Conservation (phyloP, 176 grass and related monocot genomes). For the Chloris gayana region DNA sequence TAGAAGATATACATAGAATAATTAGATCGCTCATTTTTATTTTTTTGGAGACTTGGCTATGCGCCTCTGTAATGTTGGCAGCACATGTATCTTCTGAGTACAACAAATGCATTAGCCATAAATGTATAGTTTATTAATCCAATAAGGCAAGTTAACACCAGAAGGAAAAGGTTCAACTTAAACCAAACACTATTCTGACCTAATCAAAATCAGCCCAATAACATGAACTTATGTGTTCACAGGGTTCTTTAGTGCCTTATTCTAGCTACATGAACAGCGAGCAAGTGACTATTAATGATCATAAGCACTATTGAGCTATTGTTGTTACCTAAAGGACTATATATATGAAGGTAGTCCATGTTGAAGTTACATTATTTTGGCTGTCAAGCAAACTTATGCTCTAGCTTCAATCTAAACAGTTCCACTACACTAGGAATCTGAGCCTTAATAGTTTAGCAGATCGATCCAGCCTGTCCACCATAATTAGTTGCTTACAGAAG, state of each 20-base stretch:
- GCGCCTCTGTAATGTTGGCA: background rate
- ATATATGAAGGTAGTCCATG: background rate
- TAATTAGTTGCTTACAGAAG: constrained; percentile 16
- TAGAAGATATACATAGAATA: constrained; percentile 33
- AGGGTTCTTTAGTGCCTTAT: constrained; percentile 13
- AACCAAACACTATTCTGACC: background rate
- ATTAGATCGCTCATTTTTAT: constrained; percentile 10
- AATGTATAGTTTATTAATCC: background rate
- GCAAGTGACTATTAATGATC: background rate
- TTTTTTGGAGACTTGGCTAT: constrained; percentile 6
- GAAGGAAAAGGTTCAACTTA: background rate
- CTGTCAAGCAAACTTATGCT: background rate
- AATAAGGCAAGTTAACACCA: background rate
- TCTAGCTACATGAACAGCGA: background rate
- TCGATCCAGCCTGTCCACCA: background rate
- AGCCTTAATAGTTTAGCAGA: constrained; percentile 9
- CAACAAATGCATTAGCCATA: constrained; percentile 14
- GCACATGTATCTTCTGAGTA: background rate
- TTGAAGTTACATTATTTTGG: background rate
- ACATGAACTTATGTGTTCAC: background rate
- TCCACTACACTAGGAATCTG: background rate
- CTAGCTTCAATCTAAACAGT: background rate
- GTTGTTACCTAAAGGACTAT: background rate
- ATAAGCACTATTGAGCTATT: background rate
- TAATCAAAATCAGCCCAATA: background rate